Base-by-base conservation (phyloP, 441 rosid genomes). In the Omphalea diandra region DNA sequence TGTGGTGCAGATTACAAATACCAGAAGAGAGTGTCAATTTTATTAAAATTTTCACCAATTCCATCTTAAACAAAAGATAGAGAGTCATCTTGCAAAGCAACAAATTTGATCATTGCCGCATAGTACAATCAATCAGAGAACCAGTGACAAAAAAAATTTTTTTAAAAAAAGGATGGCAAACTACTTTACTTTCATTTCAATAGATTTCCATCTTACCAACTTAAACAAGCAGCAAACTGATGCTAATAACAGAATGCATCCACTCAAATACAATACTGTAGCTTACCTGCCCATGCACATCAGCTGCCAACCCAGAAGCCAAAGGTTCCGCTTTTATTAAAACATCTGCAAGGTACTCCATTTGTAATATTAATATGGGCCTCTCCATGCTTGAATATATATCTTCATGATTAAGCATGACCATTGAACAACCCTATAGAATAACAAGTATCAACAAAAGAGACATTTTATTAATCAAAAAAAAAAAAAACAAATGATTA, bases 241-340 rank as follows among this genome's bases (percentile, higher is more conserved):
- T 18, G 12, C 24, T 7, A 26, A 38, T 26, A 68, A 67, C 41
- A 62, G 60, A 44, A 80, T 80, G 74, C 52, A 75, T 20, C 53
- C 35, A 46, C 49, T 6, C 40, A 27, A 54, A 64, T 46, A n/a
- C 27, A 18, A 33, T 53, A 26, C 18, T n/a, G 61, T 33, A 49
- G 0, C 20, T 66, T 81, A 91, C 97, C 94, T 91, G 97, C 31
- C 98, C 98, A 26, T 94, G 97, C 66, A 94, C 94, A 74, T 92
- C 98, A 80, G 84, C 80, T 10, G 98, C 98, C 82, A 91, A 81
- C 74, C 98, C 99, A 57, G 97, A 90, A 49, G 90, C 89, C 72
- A 95, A 80, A 79, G 98, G 98, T 73, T 84, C 94, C 38, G 85
- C 85, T 76, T 90, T 90, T 17, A 92, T 83, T 77, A 92, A 77